Base-by-base conservation (phyloP, 106 monocot genomes). In the Chionographis japonica region DNA sequence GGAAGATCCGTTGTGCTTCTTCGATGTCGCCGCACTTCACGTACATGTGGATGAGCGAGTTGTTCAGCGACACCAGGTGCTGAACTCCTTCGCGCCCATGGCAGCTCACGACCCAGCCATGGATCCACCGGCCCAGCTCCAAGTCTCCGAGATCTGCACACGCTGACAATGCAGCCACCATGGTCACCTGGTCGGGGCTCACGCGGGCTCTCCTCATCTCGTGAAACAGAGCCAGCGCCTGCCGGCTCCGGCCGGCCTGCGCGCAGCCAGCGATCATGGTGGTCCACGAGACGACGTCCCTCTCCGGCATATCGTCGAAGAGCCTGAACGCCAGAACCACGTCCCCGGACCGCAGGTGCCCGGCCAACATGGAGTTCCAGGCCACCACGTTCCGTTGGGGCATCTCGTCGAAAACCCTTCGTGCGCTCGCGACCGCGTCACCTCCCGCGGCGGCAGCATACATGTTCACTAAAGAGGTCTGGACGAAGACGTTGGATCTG, bases 1-100 rank as follows among this genome's bases (percentile, higher is more conserved):
- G 12, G 58, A 78, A 78, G 27, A 78, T 12, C 51, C 20, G 56
- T n/a, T 50, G 38, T 3, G 84, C 75, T 7, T 75, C 76, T 2
- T 79, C 60, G 10, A 75, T 11, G 10, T 36, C 55, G 0, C 79
- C 75, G 14, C 83, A 83, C 53, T 74, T 83, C 11, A 49, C 67
- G 43, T 83, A 79, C 83, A 79, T 79, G 39, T 83, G 60, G 71
- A 83, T 53, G 19, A 83, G 74, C 3, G 79, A 60, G 52, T 83
- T 83, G 39, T 74, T 65, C 69, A 78, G 55, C 19, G 65, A 66
- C 15, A 78, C 66, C 6, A 61, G 37, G 13, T 50, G 62, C 8
- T 13, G 2, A 2, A 35, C 2, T 5, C 19, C 9, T 20, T 8
- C n/a, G 14, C 27, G 50, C n/a, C n/a, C n/a, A n/a, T n/a, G n/a